Evolutionary conservation across 495 filamentous ascomycete species (phyloP).

Genomic region (Sordaria brevicollis): DNA sequence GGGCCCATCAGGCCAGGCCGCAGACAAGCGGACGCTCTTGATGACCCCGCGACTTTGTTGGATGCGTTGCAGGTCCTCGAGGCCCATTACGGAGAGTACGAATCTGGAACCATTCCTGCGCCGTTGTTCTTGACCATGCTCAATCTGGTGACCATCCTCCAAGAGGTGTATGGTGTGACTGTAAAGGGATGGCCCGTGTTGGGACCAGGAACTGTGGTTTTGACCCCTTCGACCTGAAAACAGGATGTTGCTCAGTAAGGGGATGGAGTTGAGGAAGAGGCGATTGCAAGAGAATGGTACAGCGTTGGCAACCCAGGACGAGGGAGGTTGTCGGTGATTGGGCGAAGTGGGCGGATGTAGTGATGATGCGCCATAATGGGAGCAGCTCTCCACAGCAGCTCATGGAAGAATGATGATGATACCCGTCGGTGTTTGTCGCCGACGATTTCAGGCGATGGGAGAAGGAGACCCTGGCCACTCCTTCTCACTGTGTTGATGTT

Average conservation of each 20-base stretch:
- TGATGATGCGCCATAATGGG: background rate
- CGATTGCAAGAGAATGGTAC: conserved; percentile 23
- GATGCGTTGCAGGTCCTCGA: conserved; percentile 9
- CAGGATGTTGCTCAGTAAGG: background rate
- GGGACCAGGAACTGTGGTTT: conserved; percentile 9
- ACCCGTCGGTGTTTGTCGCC: background rate
- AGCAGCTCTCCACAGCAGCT: background rate
- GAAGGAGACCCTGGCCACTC: background rate
- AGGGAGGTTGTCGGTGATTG: conserved; percentile 24
- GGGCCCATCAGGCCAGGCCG: conserved; percentile 3
- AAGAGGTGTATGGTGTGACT: conserved; percentile 4
- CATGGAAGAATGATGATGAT: background rate
- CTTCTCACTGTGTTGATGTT: background rate
- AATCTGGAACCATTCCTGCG: conserved; percentile 6
- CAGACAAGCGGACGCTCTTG: background rate
- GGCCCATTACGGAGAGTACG: conserved; percentile 10
- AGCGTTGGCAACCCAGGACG: conserved; percentile 40
- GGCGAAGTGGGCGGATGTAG: background rate
- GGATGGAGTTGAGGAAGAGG: background rate
- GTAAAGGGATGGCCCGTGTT: conserved; percentile 13
- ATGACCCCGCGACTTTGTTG: conserved; percentile 6
- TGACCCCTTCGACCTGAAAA: conserved; percentile 7
- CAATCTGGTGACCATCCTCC: conserved; percentile 11
- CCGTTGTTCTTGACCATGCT: conserved; percentile 11
- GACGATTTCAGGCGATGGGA: background rate